Conservation (phyloP, 2,329 filamentous ascomycete species). For the Beauveria australis region DNA sequence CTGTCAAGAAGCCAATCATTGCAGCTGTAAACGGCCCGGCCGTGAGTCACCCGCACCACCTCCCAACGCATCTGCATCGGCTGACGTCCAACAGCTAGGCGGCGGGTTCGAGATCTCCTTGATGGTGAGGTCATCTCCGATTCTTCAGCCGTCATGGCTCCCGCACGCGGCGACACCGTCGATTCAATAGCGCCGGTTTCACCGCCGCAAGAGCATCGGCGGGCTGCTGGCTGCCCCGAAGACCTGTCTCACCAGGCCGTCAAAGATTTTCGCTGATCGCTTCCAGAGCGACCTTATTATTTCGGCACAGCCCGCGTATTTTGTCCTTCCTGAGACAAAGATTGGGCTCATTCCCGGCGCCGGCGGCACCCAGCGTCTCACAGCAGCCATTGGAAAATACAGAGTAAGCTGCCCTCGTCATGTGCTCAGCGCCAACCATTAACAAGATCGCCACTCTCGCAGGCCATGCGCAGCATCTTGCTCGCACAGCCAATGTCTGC, state of each 20-base stretch:
- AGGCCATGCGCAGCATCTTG: slow-evolving; percentile 9
- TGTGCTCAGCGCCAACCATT: not conserved
- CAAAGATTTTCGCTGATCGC: not conserved
- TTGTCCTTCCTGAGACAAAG: slow-evolving; percentile 20
- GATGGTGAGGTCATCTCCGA: slow-evolving; percentile 21
- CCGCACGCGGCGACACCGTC: no score
- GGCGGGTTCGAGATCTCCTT: slow-evolving; percentile 35
- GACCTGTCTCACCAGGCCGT: not conserved
- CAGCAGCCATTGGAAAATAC: slow-evolving; percentile 19
- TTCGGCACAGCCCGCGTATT: slow-evolving; percentile 15
- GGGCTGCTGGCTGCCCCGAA: no score
- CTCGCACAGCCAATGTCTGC: slow-evolving; percentile 5
- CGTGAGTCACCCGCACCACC: slow-evolving; percentile 19
- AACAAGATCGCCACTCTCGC: not conserved
- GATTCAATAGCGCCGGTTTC: no score
- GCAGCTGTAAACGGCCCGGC: slow-evolving; percentile 34
- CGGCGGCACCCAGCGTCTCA: slow-evolving; percentile 20
- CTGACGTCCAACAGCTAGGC: slow-evolving; percentile 23
- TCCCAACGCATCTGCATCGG: not conserved
- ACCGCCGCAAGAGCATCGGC: no score
- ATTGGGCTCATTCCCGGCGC: slow-evolving; percentile 21
- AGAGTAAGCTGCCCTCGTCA: slow-evolving; percentile 12
- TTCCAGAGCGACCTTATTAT: slow-evolving; percentile 19
- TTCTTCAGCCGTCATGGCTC: not conserved
- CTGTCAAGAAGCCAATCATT: slow-evolving; percentile 28